Evolutionary conservation across 2,329 filamentous ascomycete genomes (phyloP).

Genomic region (Thielaviopsis euricoi): DNA sequence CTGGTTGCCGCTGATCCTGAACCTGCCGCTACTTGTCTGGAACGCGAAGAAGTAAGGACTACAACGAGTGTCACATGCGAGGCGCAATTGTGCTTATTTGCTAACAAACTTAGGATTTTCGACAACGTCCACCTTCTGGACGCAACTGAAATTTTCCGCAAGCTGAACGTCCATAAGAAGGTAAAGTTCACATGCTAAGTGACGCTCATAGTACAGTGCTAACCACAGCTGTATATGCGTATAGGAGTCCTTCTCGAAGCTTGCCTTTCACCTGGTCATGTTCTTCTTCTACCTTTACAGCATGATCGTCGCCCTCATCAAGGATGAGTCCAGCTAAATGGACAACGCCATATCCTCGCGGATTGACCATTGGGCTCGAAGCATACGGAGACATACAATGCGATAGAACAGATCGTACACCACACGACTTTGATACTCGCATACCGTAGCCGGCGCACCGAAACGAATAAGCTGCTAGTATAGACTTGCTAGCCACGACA

Average conservation of each 20-base stretch:
- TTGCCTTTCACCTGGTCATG: slow-evolving; percentile 97
- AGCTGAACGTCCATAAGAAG: slow-evolving; percentile 98
- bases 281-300: slow-evolving; percentile 99
- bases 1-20: slow-evolving; percentile 85
- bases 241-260: slow-evolving; percentile 96
- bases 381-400: background rate
- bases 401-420: background rate
- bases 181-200: slow-evolving; percentile 27
- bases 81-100: background rate
- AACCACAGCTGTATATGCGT: background rate
- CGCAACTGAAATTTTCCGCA: slow-evolving; percentile 97
- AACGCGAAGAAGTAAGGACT: slow-evolving; percentile 80
- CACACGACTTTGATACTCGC: background rate
- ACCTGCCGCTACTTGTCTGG: slow-evolving; percentile 80
- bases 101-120: slow-evolving; percentile 51
- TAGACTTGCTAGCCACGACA: background rate
- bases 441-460: background rate
- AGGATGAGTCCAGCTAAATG: slow-evolving; percentile 72
- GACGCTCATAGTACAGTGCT: background rate
- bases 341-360: background rate
- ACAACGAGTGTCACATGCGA: background rate
- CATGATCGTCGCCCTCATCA: slow-evolving; percentile 94
- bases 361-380: background rate
- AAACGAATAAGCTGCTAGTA: background rate
- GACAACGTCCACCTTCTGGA: slow-evolving; percentile 95